These are phyloP conservation scores for Boletus mariae DNA, from an alignment of 1,284 basidiomycete genomes.

Conservation along the genomic window DNA sequence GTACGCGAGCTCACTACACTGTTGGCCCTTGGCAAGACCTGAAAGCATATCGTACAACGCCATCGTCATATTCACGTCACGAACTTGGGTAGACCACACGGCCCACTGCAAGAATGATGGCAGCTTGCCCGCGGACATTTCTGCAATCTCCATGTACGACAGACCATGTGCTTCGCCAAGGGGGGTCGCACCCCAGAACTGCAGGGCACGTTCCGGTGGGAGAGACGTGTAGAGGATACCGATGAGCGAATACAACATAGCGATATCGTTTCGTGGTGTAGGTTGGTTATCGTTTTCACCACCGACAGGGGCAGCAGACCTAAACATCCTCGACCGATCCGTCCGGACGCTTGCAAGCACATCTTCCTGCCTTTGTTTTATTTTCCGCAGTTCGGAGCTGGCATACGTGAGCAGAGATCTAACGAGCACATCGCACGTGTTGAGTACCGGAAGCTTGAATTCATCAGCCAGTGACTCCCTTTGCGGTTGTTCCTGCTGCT, in stretches of 20 bases:
- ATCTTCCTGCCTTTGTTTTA: slow-evolving; percentile 91
- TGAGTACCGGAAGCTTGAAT: slow-evolving; percentile 62
- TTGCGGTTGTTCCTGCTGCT: slow-evolving; percentile 54
- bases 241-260: slow-evolving; percentile 79
- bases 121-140: slow-evolving; percentile 61
- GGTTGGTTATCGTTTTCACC: slow-evolving; percentile 38
- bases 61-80: slow-evolving; percentile 69
- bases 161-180: slow-evolving; percentile 37
- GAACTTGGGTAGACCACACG: slow-evolving; percentile 76
- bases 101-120: slow-evolving; percentile 85
- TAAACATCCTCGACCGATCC: slow-evolving; percentile 50
- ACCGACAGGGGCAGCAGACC: slow-evolving; percentile 42
- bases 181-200: slow-evolving; percentile 79
- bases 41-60: slow-evolving; percentile 87
- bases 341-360: slow-evolving; percentile 61
- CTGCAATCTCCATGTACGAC: slow-evolving; percentile 53
- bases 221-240: slow-evolving; percentile 76
- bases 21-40: slow-evolving; percentile 81
- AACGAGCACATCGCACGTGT: slow-evolving; percentile 70
- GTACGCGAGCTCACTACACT: slow-evolving; percentile 81
- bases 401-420: slow-evolving; percentile 74
- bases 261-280: slow-evolving; percentile 74
- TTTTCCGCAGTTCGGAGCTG: slow-evolving; percentile 83
- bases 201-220: slow-evolving; percentile 72
- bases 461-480: slow-evolving; percentile 61